Evolutionary conservation across 2,329 filamentous ascomycete genomes (phyloP), one percentile per base, ranked within the genome.

Genomic region (Akanthomyces muscarius): DNA sequence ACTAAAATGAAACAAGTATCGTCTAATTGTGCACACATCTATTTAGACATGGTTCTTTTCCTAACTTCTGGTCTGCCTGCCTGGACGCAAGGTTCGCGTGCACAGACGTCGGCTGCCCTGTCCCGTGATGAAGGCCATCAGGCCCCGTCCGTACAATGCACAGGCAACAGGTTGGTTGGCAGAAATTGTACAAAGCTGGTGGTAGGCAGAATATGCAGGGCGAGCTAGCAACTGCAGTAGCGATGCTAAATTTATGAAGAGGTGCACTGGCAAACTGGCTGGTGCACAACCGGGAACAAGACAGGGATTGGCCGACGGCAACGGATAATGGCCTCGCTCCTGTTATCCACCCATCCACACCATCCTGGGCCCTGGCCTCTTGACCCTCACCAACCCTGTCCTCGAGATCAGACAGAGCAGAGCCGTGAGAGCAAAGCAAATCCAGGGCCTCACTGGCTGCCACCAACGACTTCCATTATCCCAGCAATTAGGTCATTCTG

Each of bases 31-130:
- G 50, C 5, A 2, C 16, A 18, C 30, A 11, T 10, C 13, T 8
- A 28, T n/a, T 16, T 5, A 13, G 1, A 11, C 18, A 2, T 42
- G 16, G 8, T 28, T 16, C 6, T 54, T 11, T n/a, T 44, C 25
- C 28, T 3, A 30, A 30, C 5, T 36, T 36, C 10, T 36, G 33
- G 33, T 11, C 33, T 36, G 33, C 33, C 5, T 36, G 33, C 2
- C 33, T 10, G 33, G 33, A 11, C 33, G 57, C 45, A 38, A 52
- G 36, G 57, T 60, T 16, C 57, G 47, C 57, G 23, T 18, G 57
- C 57, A 60, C 57, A 51, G 57, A 60, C 57, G 36, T 41, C 25
- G 45, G 41, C 23, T 42, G 33, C n/a, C 45, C 36, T 36, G 8
- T 36, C 33, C 33, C 33, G 33, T 36, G 33, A 36, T 36, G 8